Evolutionary conservation across 2,329 filamentous ascomycete genomes (phyloP), one percentile per base, ranked within the genome.

Genomic region (Eurotiales sp.): DNA sequence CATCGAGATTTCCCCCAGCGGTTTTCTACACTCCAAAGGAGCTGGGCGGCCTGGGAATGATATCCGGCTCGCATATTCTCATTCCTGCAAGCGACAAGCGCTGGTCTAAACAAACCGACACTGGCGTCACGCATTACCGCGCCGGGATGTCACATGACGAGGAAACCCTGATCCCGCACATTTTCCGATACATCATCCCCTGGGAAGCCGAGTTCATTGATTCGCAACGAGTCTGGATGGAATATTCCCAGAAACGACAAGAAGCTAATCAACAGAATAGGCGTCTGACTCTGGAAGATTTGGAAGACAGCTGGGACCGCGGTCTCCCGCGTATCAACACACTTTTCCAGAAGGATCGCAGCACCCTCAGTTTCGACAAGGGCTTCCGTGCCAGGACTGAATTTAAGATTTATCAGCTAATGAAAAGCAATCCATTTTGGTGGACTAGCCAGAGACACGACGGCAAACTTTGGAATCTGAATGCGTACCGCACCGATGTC

Each of bases 151-250:
- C 90, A 17, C 91, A 97, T 63, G 91, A 97, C 56, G 92, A 97
- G 67, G 93, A 99, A 72, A 97, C 93, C 0, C 75, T 99, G 48
- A 99, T 99, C 54, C 93, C 93, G 8, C 97, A 99, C 68, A 99
- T 99, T 62, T 97, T 97, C 84, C 85, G 93, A 54, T 99, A 99
- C 72, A 97, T 99, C 67, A 96, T 97, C 58, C 92, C 93, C 0
- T 99, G 93, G 93, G 93, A 99, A 69, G 89, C 92, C 1, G 93
- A 99, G 68, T 99, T 99, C 71, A 95, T 97, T 59, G 95, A 99
- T 68, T 99, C 93, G 3, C 95, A 99, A 69, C 86, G 95, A 61
- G 93, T 99, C 1, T 99, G 93, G 93, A 97, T 93, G 22, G 93
- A 99, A 63, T 99, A 99, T 66, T 96, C 92, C 0, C 93, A 99